Evolutionary conservation across 495 filamentous ascomycete species (phyloP).

Genomic region (Talaromyces liani): DNA sequence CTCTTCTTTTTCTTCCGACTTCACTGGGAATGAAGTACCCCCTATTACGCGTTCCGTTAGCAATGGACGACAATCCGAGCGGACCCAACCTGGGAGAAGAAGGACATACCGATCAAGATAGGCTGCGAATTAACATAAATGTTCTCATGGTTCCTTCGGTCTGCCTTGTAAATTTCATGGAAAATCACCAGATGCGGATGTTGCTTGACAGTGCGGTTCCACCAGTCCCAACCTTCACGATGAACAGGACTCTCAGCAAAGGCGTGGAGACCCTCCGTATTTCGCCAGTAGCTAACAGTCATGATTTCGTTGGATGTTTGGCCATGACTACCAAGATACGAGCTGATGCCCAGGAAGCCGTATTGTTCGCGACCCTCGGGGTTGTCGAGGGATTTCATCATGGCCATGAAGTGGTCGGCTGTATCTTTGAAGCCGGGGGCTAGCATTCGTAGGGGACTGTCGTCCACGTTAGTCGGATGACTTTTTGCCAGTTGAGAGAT

Average conservation of each 20-base stretch:
- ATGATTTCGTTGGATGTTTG: conserved; percentile 28
- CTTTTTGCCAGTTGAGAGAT: neutral
- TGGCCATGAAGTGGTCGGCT: conserved; percentile 17
- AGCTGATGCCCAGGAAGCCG: conserved; percentile 22
- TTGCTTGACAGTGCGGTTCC: conserved; percentile 21
- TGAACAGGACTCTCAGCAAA: conserved; percentile 44
- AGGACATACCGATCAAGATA: conserved; percentile 16
- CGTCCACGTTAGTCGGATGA: neutral
- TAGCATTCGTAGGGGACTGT: conserved; percentile 22
- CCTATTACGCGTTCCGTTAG: neutral
- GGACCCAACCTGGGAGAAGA: neutral
- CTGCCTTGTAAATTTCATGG: conserved; percentile 41
- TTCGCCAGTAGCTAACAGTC: conserved; percentile 38
- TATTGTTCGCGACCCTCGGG: conserved; percentile 19
- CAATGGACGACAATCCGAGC: neutral
- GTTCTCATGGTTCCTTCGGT: conserved; percentile 31
- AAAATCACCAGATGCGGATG: conserved; percentile 37
- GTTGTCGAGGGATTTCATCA: conserved; percentile 15
- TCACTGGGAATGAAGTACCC: neutral
- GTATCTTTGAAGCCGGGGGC: conserved; percentile 21
- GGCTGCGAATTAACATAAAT: conserved; percentile 30
- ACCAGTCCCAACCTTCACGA: conserved; percentile 41
- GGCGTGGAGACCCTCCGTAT: conserved; percentile 35
- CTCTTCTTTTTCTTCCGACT: neutral
- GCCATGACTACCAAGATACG: conserved; percentile 15